Conservation (phyloP, 2,329 filamentous ascomycete genomes). For the Trichoderma polysporum region DNA sequence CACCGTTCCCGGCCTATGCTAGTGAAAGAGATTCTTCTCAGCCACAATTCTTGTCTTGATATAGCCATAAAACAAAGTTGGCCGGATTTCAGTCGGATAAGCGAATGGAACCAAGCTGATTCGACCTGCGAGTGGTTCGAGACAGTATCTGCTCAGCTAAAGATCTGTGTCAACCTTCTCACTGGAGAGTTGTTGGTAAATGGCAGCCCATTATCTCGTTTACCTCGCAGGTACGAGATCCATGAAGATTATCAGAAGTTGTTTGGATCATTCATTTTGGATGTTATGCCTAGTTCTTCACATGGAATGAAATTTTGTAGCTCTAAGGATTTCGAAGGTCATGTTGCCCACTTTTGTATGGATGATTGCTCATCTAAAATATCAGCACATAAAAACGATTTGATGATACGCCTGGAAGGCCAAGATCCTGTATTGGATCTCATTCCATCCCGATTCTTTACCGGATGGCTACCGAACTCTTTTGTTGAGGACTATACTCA, state of each 20-base stretch:
- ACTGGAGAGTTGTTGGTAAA: slow-evolving; percentile 53
- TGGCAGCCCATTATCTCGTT: slow-evolving; percentile 46
- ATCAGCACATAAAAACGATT: slow-evolving; percentile 21
- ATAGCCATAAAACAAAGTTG: neutral
- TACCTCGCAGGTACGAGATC: slow-evolving; percentile 46
- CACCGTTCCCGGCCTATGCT: neutral
- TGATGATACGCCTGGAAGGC: slow-evolving; percentile 30
- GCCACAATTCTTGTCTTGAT: neutral
- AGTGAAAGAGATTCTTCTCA: neutral
- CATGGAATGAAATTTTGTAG: slow-evolving; percentile 44
- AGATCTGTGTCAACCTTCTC: slow-evolving; percentile 50
- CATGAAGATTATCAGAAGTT: slow-evolving; percentile 43
- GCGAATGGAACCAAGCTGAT: neutral
- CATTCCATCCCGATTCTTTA: slow-evolving; percentile 35
- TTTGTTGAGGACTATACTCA: slow-evolving; percentile 45
- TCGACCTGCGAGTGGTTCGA: neutral
- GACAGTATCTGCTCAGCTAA: neutral
- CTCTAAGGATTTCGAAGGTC: slow-evolving; percentile 31
- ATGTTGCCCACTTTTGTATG: slow-evolving; percentile 39
- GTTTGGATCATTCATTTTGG: slow-evolving; percentile 44
- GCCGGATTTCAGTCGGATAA: neutral
- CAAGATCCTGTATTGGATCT: slow-evolving; percentile 28
- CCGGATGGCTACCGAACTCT: slow-evolving; percentile 31
- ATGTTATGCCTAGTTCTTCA: slow-evolving; percentile 42
- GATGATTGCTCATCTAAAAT: slow-evolving; percentile 15